Evolutionary conservation across 2,329 filamentous ascomycete genomes (phyloP).

Genomic region (Trichoderma koningiopsis): DNA sequence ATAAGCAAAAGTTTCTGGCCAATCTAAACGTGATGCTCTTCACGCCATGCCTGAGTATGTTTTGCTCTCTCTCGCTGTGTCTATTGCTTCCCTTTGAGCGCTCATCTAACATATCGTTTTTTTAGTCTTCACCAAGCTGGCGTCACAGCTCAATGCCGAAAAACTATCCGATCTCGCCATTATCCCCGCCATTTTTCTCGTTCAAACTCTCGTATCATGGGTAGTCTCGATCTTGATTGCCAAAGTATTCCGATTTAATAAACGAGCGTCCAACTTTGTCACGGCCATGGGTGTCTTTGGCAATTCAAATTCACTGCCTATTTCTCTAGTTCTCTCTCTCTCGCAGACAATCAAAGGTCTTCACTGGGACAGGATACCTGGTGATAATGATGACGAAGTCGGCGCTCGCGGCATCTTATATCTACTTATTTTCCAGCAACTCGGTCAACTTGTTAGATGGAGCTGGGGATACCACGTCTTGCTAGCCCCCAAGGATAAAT

Average conservation of each 20-base stretch:
- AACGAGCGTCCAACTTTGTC: conserved; percentile 89
- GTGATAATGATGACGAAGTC: conserved; percentile 94
- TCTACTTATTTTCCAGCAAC: conserved; percentile 93
- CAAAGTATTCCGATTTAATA: conserved; percentile 76
- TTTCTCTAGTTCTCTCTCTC: conserved; percentile 91
- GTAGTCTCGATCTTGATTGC: conserved; percentile 70
- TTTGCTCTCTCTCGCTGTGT: conserved; percentile 25
- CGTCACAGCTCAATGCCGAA: conserved; percentile 87
- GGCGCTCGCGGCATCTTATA: conserved; percentile 93
- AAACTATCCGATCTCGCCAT: conserved; percentile 89
- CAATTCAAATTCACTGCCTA: conserved; percentile 96
- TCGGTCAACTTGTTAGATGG: conserved; percentile 94
- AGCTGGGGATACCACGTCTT: conserved; percentile 97
- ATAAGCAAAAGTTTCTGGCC: conserved; percentile 94
- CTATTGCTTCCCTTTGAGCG: background rate
- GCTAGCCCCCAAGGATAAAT: conserved; percentile 79
- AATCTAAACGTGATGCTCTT: conserved; percentile 97
- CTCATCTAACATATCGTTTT: background rate
- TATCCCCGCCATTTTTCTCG: conserved; percentile 90
- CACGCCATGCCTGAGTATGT: conserved; percentile 90
- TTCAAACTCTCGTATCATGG: conserved; percentile 88
- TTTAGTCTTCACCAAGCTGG: conserved; percentile 92
- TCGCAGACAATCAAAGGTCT: conserved; percentile 89
- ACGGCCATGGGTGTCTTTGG: conserved; percentile 97
- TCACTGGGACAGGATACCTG: conserved; percentile 88